Conservation (phyloP, 2,329 filamentous ascomycete species). For the Colletotrichum australisinense region DNA sequence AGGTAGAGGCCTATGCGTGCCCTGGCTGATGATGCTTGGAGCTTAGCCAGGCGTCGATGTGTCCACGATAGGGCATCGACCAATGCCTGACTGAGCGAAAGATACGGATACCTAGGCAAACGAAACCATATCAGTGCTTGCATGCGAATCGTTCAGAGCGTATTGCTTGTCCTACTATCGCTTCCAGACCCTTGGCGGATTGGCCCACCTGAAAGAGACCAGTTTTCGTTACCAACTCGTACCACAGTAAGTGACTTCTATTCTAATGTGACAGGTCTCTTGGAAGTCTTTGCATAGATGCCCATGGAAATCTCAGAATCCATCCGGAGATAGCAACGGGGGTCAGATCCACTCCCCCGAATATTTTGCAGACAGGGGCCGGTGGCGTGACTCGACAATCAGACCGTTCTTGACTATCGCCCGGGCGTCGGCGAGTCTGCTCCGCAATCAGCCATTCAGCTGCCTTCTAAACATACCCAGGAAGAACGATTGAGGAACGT, state of each 20-base stretch:
- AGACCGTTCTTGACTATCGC: conserved; percentile 6
- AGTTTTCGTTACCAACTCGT: background rate
- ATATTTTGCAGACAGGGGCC: conserved; percentile 19
- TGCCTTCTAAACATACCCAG: background rate
- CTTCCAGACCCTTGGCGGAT: background rate
- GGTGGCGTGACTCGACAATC: conserved; percentile 24
- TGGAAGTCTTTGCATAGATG: conserved; percentile 14
- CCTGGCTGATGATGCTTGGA: background rate
- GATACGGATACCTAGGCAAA: background rate
- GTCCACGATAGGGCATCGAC: background rate
- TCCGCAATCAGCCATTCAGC: conserved; percentile 21
- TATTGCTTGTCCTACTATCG: background rate
- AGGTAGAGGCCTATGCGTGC: background rate
- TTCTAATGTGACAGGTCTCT: background rate
- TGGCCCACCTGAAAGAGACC: background rate
- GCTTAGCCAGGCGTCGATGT: background rate
- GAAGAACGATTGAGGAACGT: background rate
- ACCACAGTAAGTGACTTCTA: background rate
- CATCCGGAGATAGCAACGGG: conserved; percentile 24
- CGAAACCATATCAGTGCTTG: conserved; percentile 1
- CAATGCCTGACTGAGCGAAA: background rate
- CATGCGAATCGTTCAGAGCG: background rate
- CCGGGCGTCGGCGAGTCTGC: conserved; percentile 3
- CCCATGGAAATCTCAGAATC: conserved; percentile 14
- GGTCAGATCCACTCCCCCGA: background rate